Evolutionary conservation across 371 early-diverging fungal species (phyloP), one percentile per base, ranked within the genome.

Genomic region (Mortierella sp.): DNA sequence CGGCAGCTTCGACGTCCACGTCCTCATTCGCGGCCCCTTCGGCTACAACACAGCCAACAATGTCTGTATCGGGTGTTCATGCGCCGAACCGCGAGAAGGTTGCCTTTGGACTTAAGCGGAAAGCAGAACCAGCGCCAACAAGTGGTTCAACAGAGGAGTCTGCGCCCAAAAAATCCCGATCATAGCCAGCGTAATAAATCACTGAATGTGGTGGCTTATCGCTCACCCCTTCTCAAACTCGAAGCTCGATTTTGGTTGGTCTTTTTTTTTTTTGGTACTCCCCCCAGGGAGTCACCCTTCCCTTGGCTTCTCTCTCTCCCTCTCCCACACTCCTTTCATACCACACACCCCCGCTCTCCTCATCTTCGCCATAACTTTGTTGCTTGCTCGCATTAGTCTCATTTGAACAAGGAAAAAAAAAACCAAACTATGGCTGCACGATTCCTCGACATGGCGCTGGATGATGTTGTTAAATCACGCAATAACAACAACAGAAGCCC

Each of bases 51-150:
- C 69, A 69, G 43, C 23, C 80, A 1, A 69, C 55, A 26, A 60
- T 70, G 61, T 72, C 80, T 21, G 63, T 79, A n/a, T 68, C 80
- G 2, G 80, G 80, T 1, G 67, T 79, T 1, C 69, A 79, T 62
- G 80, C 80, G 4, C 80, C 80, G 4, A 79, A 79, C 64, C 80
- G 81, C 19, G 76, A 81, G 59, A 81, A 76, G 68, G 81, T 81
- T 23, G 37, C 81, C 0, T 81, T 81, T 55, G 81, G 81, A 18
- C 44, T 81, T 57, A 81, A 81, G 56, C 75, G 81, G 61, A 81
- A 81, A 68, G 77, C 76, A 14, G 80, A 79, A 1, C 21, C 68
- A 4, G 60, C 57, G 4, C 47, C 80, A 5, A 66, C 53, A 16
- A 23, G 73, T 16, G 60, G 73, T 6, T 44, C 48, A 15, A 60